Conservation (phyloP, 257 asterid species). For the Mitragyna speciosa region DNA sequence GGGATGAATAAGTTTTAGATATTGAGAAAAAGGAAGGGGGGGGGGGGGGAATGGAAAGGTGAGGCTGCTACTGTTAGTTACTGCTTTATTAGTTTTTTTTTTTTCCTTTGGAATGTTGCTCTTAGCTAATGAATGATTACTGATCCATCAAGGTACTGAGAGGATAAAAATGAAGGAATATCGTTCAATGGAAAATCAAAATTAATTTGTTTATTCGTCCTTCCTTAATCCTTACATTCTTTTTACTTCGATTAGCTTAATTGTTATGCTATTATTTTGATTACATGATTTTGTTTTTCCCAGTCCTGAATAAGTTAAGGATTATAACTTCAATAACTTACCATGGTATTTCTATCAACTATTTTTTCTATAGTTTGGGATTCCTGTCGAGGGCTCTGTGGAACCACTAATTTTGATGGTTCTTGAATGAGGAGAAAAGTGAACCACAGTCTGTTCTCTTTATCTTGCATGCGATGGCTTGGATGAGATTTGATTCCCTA, state of each 20-base stretch:
- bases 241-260: background rate
- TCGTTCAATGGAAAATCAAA: slow-evolving; percentile 19
- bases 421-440: background rate
- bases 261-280: background rate
- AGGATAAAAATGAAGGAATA: slow-evolving; percentile 19
- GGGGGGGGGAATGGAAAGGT: background rate
- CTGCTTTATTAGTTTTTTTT: slow-evolving; percentile 30
- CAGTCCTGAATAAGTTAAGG: too few species aligned
- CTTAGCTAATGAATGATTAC: slow-evolving; percentile 21
- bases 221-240: too few species aligned
- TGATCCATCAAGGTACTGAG: slow-evolving; percentile 8
- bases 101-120: slow-evolving; percentile 21
- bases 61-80: slow-evolving; percentile 28
- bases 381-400: background rate
- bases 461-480: slow-evolving; percentile 3
- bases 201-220: slow-evolving; percentile 15
- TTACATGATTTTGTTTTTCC: background rate
- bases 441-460: background rate
- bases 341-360: too few species aligned
- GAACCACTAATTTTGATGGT: background rate
- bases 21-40: slow-evolving; percentile 2
- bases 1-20: slow-evolving; percentile 40
- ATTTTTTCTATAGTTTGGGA: background rate
- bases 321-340: too few species aligned
- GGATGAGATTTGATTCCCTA: slow-evolving; percentile 1